A percentile compares a stretch with the other conserved stretches of the same genome.
Evolutionary conservation across 495 filamentous ascomycete species (phyloP).

Genomic region (Aspergillus taichungensis): DNA sequence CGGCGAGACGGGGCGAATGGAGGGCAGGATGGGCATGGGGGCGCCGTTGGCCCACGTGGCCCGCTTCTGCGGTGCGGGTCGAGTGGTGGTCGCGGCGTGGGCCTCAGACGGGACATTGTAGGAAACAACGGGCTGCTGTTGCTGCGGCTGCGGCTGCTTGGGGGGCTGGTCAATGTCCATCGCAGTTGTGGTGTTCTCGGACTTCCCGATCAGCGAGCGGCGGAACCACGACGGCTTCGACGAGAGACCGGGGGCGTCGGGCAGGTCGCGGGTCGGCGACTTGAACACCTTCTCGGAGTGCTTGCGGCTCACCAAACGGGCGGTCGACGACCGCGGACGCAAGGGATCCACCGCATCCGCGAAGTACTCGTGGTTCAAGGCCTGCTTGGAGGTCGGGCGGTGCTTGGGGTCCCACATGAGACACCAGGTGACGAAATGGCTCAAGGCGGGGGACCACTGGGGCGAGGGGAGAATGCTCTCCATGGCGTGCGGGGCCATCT

Average conservation of each 20-base stretch:
- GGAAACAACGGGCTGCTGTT: conserved; percentile 42
- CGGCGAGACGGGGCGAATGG: conserved; percentile 90
- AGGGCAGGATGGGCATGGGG: conserved; percentile 95
- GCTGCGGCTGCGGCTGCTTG: too few species aligned
- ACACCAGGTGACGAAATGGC: conserved; percentile 95
- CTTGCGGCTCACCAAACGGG: conserved; percentile 76
- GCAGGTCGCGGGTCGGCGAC: conserved; percentile 51
- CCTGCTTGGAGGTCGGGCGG: conserved; percentile 89
- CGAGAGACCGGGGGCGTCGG: conserved; percentile 58
- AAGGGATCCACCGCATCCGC: conserved; percentile 90
- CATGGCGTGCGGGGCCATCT: conserved; percentile 98
- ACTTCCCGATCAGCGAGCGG: conserved; percentile 74
- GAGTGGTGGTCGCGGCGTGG: conserved; percentile 44
- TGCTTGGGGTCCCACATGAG: conserved; percentile 98
- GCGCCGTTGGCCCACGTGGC: conserved; percentile 86
- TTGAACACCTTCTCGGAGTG: conserved; percentile 66
- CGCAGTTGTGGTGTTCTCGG: conserved; percentile 45
- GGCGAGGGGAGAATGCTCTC: conserved; percentile 84
- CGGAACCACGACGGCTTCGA: conserved; percentile 94
- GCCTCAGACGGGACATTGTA: conserved; percentile 44
- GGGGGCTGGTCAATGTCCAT: conserved; percentile 25
- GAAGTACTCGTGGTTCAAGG: conserved; percentile 91
- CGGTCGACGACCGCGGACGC: conserved; percentile 81
- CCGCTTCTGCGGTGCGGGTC: conserved; percentile 59
- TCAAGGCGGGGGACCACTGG: conserved; percentile 83